These are phyloP conservation scores for Rhodamnia rubescens DNA, from an alignment of 345 rosid species.

Conservation along the genomic window DNA sequence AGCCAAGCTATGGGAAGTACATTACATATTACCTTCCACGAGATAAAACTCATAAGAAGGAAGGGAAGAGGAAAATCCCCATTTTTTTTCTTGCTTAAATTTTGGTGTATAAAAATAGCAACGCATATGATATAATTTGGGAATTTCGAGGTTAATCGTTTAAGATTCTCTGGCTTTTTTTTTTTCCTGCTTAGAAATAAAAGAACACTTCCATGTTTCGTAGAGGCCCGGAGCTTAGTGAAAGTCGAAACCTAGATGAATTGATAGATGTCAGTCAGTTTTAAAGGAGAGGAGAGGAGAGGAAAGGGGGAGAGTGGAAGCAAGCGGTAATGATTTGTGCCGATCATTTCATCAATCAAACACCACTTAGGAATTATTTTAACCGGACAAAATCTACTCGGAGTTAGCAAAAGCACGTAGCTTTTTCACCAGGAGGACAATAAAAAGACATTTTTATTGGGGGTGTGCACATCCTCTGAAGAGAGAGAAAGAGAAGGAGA, in stretches of 20 bases:
- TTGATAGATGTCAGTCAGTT: neutral
- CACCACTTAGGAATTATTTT: neutral
- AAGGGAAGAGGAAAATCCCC: neutral
- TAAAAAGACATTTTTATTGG: neutral
- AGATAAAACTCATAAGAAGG: neutral
- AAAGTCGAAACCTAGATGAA: neutral
- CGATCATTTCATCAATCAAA: neutral
- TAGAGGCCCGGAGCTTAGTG: neutral
- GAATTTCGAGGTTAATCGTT: neutral
- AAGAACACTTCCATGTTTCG: neutral
- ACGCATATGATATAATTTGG: neutral
- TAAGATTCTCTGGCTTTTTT: neutral
- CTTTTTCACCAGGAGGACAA: neutral
- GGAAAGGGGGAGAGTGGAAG: neutral
- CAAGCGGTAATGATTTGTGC: neutral
- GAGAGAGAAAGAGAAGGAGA: constrained; percentile 9
- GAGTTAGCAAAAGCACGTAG: neutral
- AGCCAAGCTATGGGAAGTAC: neutral
- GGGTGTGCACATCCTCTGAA: neutral
- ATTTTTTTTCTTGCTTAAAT: neutral
- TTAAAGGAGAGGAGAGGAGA: neutral
- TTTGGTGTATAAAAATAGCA: neutral
- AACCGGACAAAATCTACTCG: neutral
- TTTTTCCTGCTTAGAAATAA: neutral
- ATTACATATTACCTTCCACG: neutral